Conservation (phyloP, 441 rosid genomes). For the Populus hybrid region DNA sequence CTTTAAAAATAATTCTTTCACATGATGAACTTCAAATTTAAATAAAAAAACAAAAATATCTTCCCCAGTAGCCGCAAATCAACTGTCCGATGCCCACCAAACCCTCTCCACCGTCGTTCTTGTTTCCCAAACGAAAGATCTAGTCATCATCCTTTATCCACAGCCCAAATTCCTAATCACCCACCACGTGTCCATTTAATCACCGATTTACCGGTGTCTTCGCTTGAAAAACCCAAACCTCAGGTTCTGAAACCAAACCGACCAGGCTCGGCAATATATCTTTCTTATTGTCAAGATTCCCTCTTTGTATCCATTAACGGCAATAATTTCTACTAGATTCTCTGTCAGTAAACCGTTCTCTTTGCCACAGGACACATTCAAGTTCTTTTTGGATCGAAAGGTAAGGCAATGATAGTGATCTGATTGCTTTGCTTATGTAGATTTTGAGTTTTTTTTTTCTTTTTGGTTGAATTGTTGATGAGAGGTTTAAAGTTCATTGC, state of each 20-base stretch:
- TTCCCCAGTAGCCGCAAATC: neutral
- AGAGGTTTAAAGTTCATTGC: neutral
- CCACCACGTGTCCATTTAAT: conserved; percentile 1
- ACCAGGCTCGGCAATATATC: neutral
- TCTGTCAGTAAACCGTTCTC: neutral
- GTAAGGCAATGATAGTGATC: neutral
- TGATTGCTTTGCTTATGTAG: neutral
- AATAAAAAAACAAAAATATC: conserved; percentile 6
- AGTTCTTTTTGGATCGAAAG: neutral
- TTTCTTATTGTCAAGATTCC: neutral
- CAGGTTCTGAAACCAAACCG: conserved; percentile 9
- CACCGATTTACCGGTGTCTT: neutral
- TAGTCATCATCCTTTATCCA: conserved; percentile 5
- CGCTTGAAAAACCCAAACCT: conserved; percentile 1
- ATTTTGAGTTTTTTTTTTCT: neutral
- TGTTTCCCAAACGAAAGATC: neutral
- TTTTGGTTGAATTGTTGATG: neutral
- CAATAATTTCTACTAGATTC: neutral
- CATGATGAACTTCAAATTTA: neutral
- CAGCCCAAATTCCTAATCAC: neutral
- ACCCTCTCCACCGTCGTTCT: conserved; percentile 1
- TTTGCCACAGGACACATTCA: neutral
- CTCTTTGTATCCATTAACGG: neutral
- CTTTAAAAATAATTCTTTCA: neutral
- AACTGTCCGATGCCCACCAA: neutral